These are phyloP conservation scores for Boletus vermiculosoides DNA, from an alignment of 768 basidiomycete genomes.

Conservation along the genomic window DNA sequence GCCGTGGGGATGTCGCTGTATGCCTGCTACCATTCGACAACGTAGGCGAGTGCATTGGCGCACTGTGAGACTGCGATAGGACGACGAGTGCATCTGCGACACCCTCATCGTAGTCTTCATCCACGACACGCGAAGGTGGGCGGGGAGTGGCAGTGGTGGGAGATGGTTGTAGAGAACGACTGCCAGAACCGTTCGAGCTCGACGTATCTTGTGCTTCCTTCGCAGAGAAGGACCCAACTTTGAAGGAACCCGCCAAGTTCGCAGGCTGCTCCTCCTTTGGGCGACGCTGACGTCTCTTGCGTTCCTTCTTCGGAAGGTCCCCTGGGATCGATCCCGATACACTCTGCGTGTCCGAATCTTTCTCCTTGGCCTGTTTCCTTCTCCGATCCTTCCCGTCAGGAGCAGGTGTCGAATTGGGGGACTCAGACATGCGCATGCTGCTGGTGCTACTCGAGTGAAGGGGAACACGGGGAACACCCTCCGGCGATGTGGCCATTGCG, in stretches of 20 bases:
- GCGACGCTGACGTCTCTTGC: constrained; percentile 46
- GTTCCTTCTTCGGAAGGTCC: constrained; percentile 56
- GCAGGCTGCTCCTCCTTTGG: constrained; percentile 44
- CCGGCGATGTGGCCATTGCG: constrained; percentile 49
- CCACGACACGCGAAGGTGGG: constrained; percentile 66
- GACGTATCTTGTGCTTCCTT: constrained; percentile 57
- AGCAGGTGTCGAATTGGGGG: constrained; percentile 48
- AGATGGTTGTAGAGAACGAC: constrained; percentile 67
- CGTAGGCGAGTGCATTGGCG: constrained; percentile 49
- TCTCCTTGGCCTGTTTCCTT: constrained; percentile 48
- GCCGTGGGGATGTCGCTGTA: constrained; percentile 47
- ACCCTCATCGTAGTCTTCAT: constrained; percentile 94
- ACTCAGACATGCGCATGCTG: constrained; percentile 54
- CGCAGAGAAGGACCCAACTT: constrained; percentile 34
- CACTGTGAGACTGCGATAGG: constrained; percentile 46
- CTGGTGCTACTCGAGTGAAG: constrained; percentile 30
- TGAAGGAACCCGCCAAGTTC: constrained; percentile 34
- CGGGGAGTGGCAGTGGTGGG: constrained; percentile 61
- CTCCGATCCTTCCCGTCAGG: constrained; percentile 47
- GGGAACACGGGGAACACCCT: constrained; percentile 33
- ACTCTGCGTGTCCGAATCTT: constrained; percentile 41
- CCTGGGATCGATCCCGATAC: constrained; percentile 29
- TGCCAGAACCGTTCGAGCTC: constrained; percentile 64
- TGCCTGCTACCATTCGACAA: constrained; percentile 58
- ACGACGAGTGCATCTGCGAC: constrained; percentile 84